Evolutionary conservation across 2,329 filamentous ascomycete species (phyloP), one percentile per base, ranked within the genome.

Genomic region (Trichophyton rubrum): DNA sequence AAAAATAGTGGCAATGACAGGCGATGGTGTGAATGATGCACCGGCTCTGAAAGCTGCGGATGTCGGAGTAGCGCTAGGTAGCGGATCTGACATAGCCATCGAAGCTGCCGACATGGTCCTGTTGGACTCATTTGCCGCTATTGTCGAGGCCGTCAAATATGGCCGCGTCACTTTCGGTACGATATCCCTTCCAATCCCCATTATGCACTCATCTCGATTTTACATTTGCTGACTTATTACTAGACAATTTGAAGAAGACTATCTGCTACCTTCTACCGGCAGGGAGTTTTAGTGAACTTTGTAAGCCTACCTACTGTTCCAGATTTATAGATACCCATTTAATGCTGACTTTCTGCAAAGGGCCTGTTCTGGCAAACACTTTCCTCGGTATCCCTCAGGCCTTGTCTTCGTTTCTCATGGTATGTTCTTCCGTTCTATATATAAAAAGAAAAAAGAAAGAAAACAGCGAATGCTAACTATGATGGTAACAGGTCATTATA

Each of bases 201-300:
- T 49, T 17, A 20, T 13, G 3, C n/a, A 41, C 9, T n/a, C 9
- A 45, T 2, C 47, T 35, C 7, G 27, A 30, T 30, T 30, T 30
- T 30, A 27, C 35, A 15, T 41, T 47, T 38, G 30, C 61, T 62
- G n/a, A 63, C 53, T 49, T 49, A n/a, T 33, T 56, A 3, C 17
- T 47, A 65, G 85, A 90, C 70, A 90, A 90, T 66, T 74, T 90
- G 58, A 87, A 88, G 70, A 90, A 91, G 78, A 86, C 82, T 0
- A 83, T 89, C 63, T 82, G 83, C n/a, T 90, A 90, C 67, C 77
- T 90, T 1, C 77, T 90, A 0, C 86, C 87, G 0, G 87, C 87
- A 0, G 87, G 87, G 1, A 82, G 78, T n/a, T 90, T 88, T 70
- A 83, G 82, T 59, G 87, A 90, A 69, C 86, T 90, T 71, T 82